Base-by-base conservation (phyloP, 1,139 yeast species). In the Maudiozyma humilis region DNA sequence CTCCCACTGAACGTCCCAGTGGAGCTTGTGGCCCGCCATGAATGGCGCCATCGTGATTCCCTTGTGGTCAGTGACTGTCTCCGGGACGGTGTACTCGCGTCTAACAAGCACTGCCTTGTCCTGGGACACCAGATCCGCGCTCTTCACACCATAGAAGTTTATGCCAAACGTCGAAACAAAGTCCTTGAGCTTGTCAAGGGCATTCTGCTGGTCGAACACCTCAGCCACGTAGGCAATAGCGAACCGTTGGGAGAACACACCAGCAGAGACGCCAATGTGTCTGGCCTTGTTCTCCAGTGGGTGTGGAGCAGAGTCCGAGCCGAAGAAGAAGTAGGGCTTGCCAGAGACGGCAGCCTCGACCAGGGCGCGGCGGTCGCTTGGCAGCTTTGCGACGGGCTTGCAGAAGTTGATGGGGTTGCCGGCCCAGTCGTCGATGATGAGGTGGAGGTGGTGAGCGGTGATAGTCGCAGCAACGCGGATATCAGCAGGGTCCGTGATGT, bases 221-320 rank as follows among this genome's bases (percentile, higher is more conserved):
- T 89, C 83, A 4, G 97, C 97, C 30, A 91, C 71, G 55, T 91
- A 91, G 16, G 88, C 73, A 30, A 91, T 67, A 2, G 84, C 95
- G 56, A 78, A 78, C 19, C 88, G 76, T 63, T 91, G 98, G 2
- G 97, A 86, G 66, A 76, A 91, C 14, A 91, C 96, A 54, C 99
- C 99, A 14, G 99, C 99, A 59, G 97, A 89, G 13, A 91, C 96
- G 18, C 91, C 93, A 32, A 72, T 69, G 53, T 80, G 89, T 50
- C 76, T 81, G 36, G 86, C 73, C 65, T 91, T 91, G 47, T 79
- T 78, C 51, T 77, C 76, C 29, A 85, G 62, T 13, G 96, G 95
- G 63, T 91, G 98, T 32, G 98, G 98, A 16, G 98, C 98, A 23
- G 96, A 85, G 64, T 91, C 99, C 2, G 96, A 85, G 4, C 99